Percentiles rank a stretch among this genome's conserved stretches.
phyloP scores from a whole-genome alignment of 1,284 basidiomycete species.

The Ganoderma boninense region DNA sequence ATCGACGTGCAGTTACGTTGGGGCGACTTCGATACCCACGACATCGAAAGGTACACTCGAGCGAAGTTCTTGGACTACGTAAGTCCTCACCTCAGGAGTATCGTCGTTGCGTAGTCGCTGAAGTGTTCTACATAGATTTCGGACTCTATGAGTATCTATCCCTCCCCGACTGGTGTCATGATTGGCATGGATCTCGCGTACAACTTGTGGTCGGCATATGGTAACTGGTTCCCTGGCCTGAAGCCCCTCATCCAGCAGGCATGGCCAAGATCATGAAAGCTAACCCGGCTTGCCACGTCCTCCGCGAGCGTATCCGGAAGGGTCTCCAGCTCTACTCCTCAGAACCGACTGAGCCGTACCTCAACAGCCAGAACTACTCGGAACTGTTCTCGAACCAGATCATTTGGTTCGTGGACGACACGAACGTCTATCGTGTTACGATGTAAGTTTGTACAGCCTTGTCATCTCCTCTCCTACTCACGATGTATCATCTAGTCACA shows the following conservation, averaged over 20 bases:
- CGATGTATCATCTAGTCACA: constrained; percentile 66
- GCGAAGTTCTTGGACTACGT: constrained; percentile 98
- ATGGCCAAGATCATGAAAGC: constrained; percentile 99
- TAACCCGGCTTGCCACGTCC: constrained; percentile 97
- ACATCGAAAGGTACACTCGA: constrained; percentile 96
- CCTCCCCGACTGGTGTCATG: constrained; percentile 97
- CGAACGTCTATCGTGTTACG: constrained; percentile 99
- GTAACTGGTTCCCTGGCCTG: constrained; percentile 99
- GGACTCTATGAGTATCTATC: constrained; percentile 97
- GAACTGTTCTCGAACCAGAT: constrained; percentile 99
- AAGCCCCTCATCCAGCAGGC: constrained; percentile 99
- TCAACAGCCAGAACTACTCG: constrained; percentile 98
- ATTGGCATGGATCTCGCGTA: constrained; percentile 99
- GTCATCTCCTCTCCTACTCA: constrained; percentile 3
- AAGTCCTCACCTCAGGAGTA: constrained; percentile 34
- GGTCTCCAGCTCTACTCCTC: constrained; percentile 98
- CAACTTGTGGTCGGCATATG: constrained; percentile 99
- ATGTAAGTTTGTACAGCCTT: constrained; percentile 62
- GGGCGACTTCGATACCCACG: constrained; percentile 99
- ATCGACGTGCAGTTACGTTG: constrained; percentile 97
- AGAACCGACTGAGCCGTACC: constrained; percentile 98
- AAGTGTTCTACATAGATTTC: constrained; percentile 64
- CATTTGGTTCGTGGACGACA: constrained; percentile 99
- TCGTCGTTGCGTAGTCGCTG: not conserved
- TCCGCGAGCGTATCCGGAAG: constrained; percentile 98